Evolutionary conservation across 2,329 filamentous ascomycete genomes (phyloP).

Genomic region (Colletotrichum navitas): DNA sequence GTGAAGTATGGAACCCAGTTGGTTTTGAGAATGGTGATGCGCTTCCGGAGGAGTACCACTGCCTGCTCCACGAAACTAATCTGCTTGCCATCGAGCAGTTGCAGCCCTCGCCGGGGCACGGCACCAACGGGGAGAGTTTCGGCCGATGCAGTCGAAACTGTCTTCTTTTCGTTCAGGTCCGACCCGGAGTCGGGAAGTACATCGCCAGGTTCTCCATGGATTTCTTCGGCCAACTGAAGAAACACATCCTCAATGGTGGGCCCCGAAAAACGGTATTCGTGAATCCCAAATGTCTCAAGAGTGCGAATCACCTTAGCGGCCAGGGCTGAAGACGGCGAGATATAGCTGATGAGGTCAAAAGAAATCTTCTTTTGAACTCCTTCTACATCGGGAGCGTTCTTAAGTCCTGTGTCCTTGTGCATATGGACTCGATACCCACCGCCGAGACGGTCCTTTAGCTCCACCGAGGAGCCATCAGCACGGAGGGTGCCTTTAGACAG

Average conservation of each 20-base stretch:
- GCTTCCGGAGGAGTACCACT: constrained; percentile 81
- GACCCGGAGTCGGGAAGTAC: constrained; percentile 3
- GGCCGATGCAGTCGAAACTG: constrained; percentile 34
- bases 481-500: constrained; percentile 87
- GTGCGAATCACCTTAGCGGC: constrained; percentile 78
- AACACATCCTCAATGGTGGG: constrained; percentile 96
- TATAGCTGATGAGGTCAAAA: constrained; percentile 80
- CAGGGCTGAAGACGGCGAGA: constrained; percentile 75
- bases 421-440: constrained; percentile 88
- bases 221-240: constrained; percentile 85
- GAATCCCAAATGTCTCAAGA: constrained; percentile 75
- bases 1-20: constrained; percentile 83
- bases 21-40: constrained; percentile 79
- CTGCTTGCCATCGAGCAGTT: constrained; percentile 75
- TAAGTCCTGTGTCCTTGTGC: constrained; percentile 67
- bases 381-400: constrained; percentile 63
- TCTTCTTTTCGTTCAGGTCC: constrained; percentile 47
- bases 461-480: constrained; percentile 85
- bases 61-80: constrained; percentile 80
- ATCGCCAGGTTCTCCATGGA: constrained; percentile 59
- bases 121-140: constrained; percentile 14
- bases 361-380: constrained; percentile 69
- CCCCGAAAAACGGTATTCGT: constrained; percentile 86
- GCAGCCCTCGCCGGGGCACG: constrained; percentile 53
- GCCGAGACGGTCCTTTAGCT: constrained; percentile 84